These are phyloP conservation scores for Aspergillus incahuasiensis DNA, from an alignment of 495 filamentous ascomycete genomes.

Conservation along the genomic window DNA sequence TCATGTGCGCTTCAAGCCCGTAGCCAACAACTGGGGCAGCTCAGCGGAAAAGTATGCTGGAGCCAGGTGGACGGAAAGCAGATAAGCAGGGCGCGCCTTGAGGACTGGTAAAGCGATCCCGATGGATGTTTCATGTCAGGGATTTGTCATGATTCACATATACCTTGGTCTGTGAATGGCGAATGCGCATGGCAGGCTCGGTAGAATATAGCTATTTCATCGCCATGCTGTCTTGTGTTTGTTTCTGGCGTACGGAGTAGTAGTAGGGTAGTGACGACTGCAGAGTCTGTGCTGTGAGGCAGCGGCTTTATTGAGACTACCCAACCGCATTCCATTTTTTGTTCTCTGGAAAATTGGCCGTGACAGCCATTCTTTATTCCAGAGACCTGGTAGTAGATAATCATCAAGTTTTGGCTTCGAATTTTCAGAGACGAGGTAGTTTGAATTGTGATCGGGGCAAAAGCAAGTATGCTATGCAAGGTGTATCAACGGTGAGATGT, in stretches of 20 bases:
- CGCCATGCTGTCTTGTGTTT: background rate
- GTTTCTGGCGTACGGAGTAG: background rate
- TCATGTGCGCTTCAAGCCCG: background rate
- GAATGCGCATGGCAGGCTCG: background rate
- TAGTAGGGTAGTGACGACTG: no score
- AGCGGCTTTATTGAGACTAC: background rate
- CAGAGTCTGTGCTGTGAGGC: no score
- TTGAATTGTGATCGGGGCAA: background rate
- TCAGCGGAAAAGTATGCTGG: background rate
- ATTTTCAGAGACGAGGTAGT: background rate
- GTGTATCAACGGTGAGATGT: conserved; percentile 1
- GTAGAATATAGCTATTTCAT: background rate
- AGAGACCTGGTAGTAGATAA: background rate
- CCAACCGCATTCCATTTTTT: background rate
- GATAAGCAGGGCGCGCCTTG: no score
- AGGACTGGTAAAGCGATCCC: no score
- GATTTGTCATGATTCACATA: background rate
- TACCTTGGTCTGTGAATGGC: background rate
- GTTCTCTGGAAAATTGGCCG: background rate
- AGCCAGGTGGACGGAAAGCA: no score
- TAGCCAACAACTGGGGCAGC: background rate
- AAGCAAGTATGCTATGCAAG: background rate
- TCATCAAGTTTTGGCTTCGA: background rate
- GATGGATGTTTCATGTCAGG: background rate
- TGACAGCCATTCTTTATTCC: background rate